These are phyloP conservation scores for Podila epicladia DNA, from an alignment of 192 early-diverging fungal species.

Conservation along the genomic window DNA sequence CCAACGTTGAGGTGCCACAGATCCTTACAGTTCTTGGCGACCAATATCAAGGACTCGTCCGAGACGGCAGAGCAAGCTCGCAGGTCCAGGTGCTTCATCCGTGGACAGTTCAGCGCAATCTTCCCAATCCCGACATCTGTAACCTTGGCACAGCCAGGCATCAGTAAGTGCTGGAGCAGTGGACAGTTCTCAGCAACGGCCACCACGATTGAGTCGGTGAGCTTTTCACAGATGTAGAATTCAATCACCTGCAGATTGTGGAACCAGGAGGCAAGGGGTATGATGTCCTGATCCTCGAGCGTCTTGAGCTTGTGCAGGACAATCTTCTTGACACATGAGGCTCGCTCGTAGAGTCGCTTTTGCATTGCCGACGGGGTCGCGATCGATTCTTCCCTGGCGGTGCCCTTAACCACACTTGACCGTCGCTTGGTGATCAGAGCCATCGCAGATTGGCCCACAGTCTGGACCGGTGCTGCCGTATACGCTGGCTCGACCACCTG, in stretches of 20 bases:
- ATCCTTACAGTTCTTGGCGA: conserved; percentile 54
- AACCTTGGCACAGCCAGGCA: conserved; percentile 61
- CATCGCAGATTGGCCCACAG: not conserved
- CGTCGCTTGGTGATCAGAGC: not conserved
- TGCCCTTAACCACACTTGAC: not conserved
- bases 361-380: conserved; percentile 28
- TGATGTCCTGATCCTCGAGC: conserved; percentile 33
- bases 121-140: conserved; percentile 54
- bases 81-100: conserved; percentile 59
- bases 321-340: conserved; percentile 30
- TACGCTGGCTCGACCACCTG: not conserved
- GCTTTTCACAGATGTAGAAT: conserved; percentile 64
- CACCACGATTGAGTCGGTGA: conserved; percentile 52
- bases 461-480: not conserved
- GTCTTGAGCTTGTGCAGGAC: conserved; percentile 49
- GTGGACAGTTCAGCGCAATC: conserved; percentile 52
- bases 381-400: conserved; percentile 16
- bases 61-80: conserved; percentile 59
- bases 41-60: conserved; percentile 50
- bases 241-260: conserved; percentile 52
- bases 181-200: conserved; percentile 49
- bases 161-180: conserved; percentile 51
- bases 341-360: conserved; percentile 43
- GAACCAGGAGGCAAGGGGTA: conserved; percentile 38
- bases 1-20: conserved; percentile 63